Evolutionary conservation across 1,284 basidiomycete species (phyloP).

Genomic region (Ustilago trichophora): DNA sequence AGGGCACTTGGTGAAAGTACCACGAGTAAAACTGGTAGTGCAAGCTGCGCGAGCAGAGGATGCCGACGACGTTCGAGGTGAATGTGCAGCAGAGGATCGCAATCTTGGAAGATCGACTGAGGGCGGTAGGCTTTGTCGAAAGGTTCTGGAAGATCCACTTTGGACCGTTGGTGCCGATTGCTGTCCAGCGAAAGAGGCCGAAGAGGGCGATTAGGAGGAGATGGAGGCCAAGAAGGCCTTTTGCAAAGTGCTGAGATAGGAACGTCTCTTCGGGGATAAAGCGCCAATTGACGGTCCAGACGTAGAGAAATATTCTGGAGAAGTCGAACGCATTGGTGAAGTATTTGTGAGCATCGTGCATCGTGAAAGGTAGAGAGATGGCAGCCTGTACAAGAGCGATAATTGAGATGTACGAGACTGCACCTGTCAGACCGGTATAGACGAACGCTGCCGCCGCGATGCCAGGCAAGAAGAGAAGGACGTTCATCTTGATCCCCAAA

Average conservation of each 20-base stretch:
- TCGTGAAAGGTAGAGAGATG: slow-evolving; percentile 79
- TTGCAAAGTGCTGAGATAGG: slow-evolving; percentile 75
- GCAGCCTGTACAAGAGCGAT: slow-evolving; percentile 70
- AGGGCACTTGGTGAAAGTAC: slow-evolving; percentile 93
- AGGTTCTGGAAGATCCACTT: slow-evolving; percentile 68
- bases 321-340: slow-evolving; percentile 84
- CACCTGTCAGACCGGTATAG: slow-evolving; percentile 70
- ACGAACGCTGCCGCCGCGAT: slow-evolving; percentile 75
- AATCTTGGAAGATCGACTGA: neutral
- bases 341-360: slow-evolving; percentile 75
- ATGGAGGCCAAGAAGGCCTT: slow-evolving; percentile 76
- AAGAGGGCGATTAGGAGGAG: slow-evolving; percentile 74
- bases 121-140: neutral
- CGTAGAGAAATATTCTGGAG: slow-evolving; percentile 85
- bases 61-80: slow-evolving; percentile 90
- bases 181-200: slow-evolving; percentile 74
- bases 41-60: slow-evolving; percentile 89
- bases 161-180: slow-evolving; percentile 75
- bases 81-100: slow-evolving; percentile 68
- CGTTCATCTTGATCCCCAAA: slow-evolving; percentile 94
- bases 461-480: slow-evolving; percentile 86
- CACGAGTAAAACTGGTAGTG: slow-evolving; percentile 99
- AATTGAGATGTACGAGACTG: slow-evolving; percentile 10
- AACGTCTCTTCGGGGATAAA: slow-evolving; percentile 82
- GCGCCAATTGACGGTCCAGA: slow-evolving; percentile 99